A percentile compares a stretch with the other conserved stretches of the same genome.
phyloP scores from a whole-genome alignment of 371 early-diverging fungal species.

The Smittium culicis region DNA sequence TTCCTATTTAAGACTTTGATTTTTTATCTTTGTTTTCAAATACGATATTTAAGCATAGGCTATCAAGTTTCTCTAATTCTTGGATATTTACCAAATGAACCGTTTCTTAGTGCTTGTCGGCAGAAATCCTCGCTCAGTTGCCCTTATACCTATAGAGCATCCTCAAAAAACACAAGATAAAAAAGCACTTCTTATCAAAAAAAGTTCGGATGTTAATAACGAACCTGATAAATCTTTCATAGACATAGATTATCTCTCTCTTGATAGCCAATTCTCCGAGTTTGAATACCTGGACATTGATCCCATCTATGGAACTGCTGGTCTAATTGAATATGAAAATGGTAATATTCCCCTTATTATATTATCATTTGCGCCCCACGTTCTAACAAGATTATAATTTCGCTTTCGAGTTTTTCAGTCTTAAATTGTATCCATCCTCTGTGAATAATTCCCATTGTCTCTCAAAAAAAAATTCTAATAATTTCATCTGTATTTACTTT shows the following conservation, averaged over 20 bases:
- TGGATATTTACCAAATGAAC: too few relatives aligned
- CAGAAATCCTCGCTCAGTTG: background rate
- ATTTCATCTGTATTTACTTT: background rate
- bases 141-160: background rate
- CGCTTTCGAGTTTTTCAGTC: too few relatives aligned
- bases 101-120: background rate
- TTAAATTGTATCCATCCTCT: too few relatives aligned
- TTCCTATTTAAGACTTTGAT: too few relatives aligned
- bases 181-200: background rate
- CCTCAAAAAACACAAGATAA: background rate
- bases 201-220: background rate
- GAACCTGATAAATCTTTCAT: background rate
- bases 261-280: background rate
- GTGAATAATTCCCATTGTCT: too few relatives aligned
- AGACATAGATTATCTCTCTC: background rate
- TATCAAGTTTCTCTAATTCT: too few relatives aligned
- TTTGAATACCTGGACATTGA: background rate
- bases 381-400: background rate
- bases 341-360: background rate
- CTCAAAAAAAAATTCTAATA: background rate
- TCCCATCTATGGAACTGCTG: background rate
- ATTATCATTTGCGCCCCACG: background rate
- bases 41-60: too few relatives aligned
- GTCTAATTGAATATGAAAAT: background rate
- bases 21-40: too few relatives aligned